A percentile compares a stretch with the other conserved stretches of the same genome.
Conservation (phyloP, 2,329 filamentous ascomycete species). For the Dissoconium aciculare region DNA sequence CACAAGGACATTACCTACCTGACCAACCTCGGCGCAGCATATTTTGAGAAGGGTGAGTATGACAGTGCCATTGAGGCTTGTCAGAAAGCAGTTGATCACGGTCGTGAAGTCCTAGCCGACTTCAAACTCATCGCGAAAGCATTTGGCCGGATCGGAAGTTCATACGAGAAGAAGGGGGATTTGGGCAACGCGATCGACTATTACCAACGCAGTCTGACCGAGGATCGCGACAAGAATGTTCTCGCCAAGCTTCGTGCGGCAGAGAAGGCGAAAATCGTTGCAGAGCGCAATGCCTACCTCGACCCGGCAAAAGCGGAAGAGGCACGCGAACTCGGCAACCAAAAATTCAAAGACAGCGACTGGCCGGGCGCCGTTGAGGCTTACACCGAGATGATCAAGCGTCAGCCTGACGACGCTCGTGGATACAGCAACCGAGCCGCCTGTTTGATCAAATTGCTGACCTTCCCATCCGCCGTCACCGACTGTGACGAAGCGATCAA, state of each 20-base stretch:
- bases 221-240: slow-evolving; percentile 90
- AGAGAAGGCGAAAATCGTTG: slow-evolving; percentile 71
- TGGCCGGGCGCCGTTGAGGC: slow-evolving; percentile 91
- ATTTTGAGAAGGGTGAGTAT: slow-evolving; percentile 94
- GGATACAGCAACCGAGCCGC: slow-evolving; percentile 96
- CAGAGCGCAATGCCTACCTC: slow-evolving; percentile 65
- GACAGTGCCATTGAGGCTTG: slow-evolving; percentile 75
- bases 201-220: slow-evolving; percentile 87
- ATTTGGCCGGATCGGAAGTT: slow-evolving; percentile 87
- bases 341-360: slow-evolving; percentile 92
- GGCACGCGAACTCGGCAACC: slow-evolving; percentile 84
- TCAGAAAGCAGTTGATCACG: slow-evolving; percentile 76
- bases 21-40: slow-evolving; percentile 86
- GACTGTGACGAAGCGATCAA: slow-evolving; percentile 88
- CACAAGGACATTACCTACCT: slow-evolving; percentile 96
- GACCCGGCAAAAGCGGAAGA: slow-evolving; percentile 87
- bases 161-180: slow-evolving; percentile 82
- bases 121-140: slow-evolving; percentile 98
- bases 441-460: slow-evolving; percentile 90
- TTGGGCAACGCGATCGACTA: slow-evolving; percentile 65
- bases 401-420: slow-evolving; percentile 77
- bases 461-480: slow-evolving; percentile 81
- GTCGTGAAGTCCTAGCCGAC: slow-evolving; percentile 77
- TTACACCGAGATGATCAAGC: slow-evolving; percentile 94
- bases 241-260: slow-evolving; percentile 81